Evolutionary conservation across 202 grass and related monocot genomes (phyloP), one percentile per base, ranked within the genome.

Genomic region (Cymbopogon flexuosus): DNA sequence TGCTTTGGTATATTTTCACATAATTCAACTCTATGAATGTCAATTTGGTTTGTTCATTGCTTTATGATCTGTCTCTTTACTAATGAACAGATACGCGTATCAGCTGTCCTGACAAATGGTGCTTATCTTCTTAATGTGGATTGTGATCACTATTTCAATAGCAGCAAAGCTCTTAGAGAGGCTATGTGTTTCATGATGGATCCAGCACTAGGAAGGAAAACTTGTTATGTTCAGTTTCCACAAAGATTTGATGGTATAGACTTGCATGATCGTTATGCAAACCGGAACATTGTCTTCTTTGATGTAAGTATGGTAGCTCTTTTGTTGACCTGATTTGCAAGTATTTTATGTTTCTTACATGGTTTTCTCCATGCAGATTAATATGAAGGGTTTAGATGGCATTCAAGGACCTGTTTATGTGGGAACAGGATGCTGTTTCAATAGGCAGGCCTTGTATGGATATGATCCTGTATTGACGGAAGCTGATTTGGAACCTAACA

Each of bases 151-250:
- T 99, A 99, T 80, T 95, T 99, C 87, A 99, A 99, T 70, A 99
- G 90, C 77, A 99, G 96, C 90, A 99, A 99, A 86, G 96, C 92
- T 88, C 90, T 99, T 59, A 89, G 91, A 76, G 96, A 99, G 79
- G 96, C 96, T 73, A 99, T 99, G 96, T 99, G 96, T 78, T 99
- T 99, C 72, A 91, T 99, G 92, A 99, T 99, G 96, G 96, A 99
- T 68, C 96, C 96, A 1, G 90, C 88, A 35, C 65, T 91, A 65
- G 88, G 90, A 84, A 95, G 83, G 83, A 99, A 99, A 88, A 93
- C 92, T 62, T 99, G 96, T 72, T 99, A 99, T 52, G 92, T 99
- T 12, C 96, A 99, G 85, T 99, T 99, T 86, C 96, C 96, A 19
- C 96, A 99, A 84, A 87, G 96, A 88, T 99, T 99, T 75, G 96